Evolutionary conservation across 1,139 yeast species (phyloP), one percentile per base, ranked within the genome.

Genomic region (Suhomyces anneliseae): DNA sequence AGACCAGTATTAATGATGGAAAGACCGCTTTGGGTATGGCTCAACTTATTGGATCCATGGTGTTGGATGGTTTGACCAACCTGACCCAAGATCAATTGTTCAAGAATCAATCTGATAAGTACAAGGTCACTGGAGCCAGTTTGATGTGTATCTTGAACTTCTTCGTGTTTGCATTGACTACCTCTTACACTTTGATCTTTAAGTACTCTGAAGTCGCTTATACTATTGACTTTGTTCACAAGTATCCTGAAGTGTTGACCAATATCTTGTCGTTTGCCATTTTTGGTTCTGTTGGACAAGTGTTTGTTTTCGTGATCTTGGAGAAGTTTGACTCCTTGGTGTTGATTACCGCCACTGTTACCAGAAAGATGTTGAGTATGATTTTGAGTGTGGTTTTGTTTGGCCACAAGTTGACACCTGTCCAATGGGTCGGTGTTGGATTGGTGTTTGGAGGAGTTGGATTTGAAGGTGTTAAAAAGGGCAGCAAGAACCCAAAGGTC

Each of bases 341-440:
- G 1, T 72, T 93, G 45, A 90, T 93, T 34, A 92, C 97, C 31
- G 95, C 95, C 15, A 95, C 98, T 0, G 97, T 93, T 8, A 92
- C 99, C 0, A 78, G 99, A 54, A 93, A 93, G 62, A 92, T 93
- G 97, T 73, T 90, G 45, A 90, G 97, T 43, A 92, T 93, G 98
- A 76, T 90, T 19, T 69, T 93, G 49, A 87, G 96, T 60, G 97
- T 93, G 44, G 64, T 89, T 3, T 72, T 93, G 56, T 93, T 90
- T 68, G 95, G 93, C 14, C 98, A 93, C 61, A 64, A 65, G 6
- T 77, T 93, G 55, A 75, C 72, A 32, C 7, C 48, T 1, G 70
- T 74, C 6, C 98, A 95, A 67, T 87, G 96, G 90, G 42, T 71
- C 1, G 98, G 98, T 0, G 84, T 93, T 6, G 53, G 65, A 1